A percentile compares a stretch with the other conserved stretches of the same genome.
These are phyloP conservation scores for Aspergillus leporis DNA, from an alignment of 495 filamentous ascomycete genomes.

Conservation along the genomic window DNA sequence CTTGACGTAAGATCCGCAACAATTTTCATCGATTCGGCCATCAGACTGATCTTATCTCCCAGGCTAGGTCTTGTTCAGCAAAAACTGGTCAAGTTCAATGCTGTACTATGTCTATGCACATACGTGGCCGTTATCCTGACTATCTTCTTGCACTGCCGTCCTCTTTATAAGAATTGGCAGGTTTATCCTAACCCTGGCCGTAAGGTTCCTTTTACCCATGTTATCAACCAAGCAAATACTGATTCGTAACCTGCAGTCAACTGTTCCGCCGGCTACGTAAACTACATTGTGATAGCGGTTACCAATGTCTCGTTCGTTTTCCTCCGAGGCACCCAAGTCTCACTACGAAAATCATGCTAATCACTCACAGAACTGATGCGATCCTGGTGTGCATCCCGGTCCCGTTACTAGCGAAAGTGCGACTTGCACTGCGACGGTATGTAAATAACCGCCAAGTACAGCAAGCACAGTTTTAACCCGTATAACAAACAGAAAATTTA, in stretches of 20 bases:
- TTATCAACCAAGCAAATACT: neutral
- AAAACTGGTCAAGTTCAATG: slow-evolving; percentile 22
- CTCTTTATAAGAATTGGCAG: slow-evolving; percentile 47
- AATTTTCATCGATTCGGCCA: slow-evolving; percentile 10
- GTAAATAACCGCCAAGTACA: neutral
- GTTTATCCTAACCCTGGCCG: slow-evolving; percentile 48
- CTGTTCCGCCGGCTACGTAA: slow-evolving; percentile 18
- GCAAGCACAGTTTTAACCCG: neutral
- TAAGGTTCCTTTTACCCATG: neutral
- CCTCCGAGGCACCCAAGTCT: neutral
- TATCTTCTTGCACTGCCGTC: slow-evolving; percentile 45
- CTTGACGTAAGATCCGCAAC: slow-evolving; percentile 39
- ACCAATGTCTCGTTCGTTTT: slow-evolving; percentile 23
- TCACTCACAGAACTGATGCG: slow-evolving; percentile 20
- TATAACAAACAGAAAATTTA: slow-evolving; percentile 6
- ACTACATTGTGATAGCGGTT: slow-evolving; percentile 21
- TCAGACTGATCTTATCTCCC: neutral
- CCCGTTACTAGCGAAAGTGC: slow-evolving; percentile 21
- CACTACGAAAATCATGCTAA: neutral
- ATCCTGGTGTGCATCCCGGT: slow-evolving; percentile 21
- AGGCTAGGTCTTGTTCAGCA: slow-evolving; percentile 24
- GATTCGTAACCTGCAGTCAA: slow-evolving; percentile 7
- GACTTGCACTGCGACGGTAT: slow-evolving; percentile 19
- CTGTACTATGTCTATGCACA: slow-evolving; percentile 37
- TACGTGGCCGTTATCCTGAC: slow-evolving; percentile 46